Evolutionary conservation across 2,329 filamentous ascomycete species (phyloP).

Genomic region (Colletotrichum sp.): DNA sequence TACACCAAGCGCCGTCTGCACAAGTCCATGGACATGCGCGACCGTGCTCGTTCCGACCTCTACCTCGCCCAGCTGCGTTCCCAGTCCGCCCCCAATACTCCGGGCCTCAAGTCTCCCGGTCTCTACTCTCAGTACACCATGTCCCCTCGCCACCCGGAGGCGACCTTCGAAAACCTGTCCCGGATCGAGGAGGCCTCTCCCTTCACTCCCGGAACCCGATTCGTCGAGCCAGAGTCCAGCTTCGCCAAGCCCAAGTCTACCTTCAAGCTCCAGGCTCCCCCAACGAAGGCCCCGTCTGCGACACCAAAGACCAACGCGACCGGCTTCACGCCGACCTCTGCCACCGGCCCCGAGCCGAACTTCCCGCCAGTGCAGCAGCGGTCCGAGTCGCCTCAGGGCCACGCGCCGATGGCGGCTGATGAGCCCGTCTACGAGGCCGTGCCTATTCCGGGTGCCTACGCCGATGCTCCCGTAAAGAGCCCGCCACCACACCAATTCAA

Average conservation of each 20-base stretch:
- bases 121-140: conserved; percentile 49
- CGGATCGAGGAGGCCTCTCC: conserved; percentile 45
- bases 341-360: conserved; percentile 40
- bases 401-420: conserved; percentile 74
- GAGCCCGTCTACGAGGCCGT: conserved; percentile 87
- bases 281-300: conserved; percentile 76
- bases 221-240: conserved; percentile 68
- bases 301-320: conserved; percentile 73
- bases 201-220: conserved; percentile 60
- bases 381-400: conserved; percentile 52
- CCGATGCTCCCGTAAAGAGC: conserved; percentile 58
- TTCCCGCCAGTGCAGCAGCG: conserved; percentile 42
- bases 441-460: conserved; percentile 87
- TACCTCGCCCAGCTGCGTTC: conserved; percentile 86
- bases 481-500: conserved; percentile 50
- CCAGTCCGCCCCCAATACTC: conserved; percentile 94
- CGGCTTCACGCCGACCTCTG: conserved; percentile 61
- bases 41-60: conserved; percentile 91
- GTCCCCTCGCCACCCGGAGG: conserved; percentile 44
- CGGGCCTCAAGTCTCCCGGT: conserved; percentile 75
- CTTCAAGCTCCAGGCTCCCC: conserved; percentile 90
- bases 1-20: conserved; percentile 94
- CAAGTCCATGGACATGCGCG: conserved; percentile 96
- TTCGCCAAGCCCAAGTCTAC: conserved; percentile 56
- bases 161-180: conserved; percentile 58